phyloP scores from a whole-genome alignment of 2,329 filamentous ascomycete species.

The Calonectria henricotiae region DNA sequence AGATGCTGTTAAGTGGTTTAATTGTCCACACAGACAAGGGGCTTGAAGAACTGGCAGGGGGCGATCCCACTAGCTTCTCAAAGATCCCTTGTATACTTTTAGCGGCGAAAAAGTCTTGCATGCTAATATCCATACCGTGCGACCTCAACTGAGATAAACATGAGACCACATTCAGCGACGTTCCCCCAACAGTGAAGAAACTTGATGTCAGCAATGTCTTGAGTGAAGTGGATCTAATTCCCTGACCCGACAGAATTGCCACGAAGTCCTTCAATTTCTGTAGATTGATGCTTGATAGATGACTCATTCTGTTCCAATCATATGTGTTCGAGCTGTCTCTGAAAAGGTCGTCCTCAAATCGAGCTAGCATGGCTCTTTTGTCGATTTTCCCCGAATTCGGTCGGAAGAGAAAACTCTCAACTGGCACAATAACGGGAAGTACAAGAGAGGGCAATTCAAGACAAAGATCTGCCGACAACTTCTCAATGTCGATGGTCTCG shows the following conservation, averaged over 20 bases:
- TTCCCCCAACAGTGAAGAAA: not conserved
- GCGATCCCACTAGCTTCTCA: not conserved
- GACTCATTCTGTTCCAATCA: not conserved
- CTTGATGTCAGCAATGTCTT: not conserved
- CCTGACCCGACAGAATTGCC: not conserved
- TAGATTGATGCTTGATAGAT: not conserved
- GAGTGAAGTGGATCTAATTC: not conserved
- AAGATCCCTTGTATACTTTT: not conserved
- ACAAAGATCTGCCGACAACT: not conserved
- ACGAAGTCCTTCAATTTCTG: not conserved
- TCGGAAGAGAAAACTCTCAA: not conserved
- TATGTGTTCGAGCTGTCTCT: not conserved
- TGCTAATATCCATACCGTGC: not conserved
- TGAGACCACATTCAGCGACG: not conserved
- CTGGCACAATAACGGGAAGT: not conserved
- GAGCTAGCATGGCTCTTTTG: not conserved
- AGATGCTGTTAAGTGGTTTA: not conserved
- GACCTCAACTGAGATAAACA: not conserved
- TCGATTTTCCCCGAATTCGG: not conserved
- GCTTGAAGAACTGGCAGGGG: no score
- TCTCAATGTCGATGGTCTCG: not conserved
- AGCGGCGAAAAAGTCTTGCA: not conserved
- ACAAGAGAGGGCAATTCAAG: not conserved
- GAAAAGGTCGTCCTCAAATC: not conserved
- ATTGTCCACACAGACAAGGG: not conserved